Percentiles rank a stretch among this genome's conserved stretches.
Evolutionary conservation across 306 rosid species (phyloP).

Genomic region (Fagus sylvatica): DNA sequence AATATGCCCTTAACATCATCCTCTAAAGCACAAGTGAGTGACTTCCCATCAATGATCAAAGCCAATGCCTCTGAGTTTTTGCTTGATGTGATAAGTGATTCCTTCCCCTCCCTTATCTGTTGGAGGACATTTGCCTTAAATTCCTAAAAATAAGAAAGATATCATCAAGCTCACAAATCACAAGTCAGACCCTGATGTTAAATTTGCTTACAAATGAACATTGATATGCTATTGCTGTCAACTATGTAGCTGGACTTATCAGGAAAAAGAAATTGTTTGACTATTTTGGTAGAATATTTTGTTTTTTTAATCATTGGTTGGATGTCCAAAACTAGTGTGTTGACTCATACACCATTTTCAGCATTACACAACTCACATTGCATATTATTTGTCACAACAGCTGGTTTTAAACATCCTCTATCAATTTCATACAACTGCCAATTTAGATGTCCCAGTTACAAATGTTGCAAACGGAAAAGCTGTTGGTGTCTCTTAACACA

Average conservation of each 20-base stretch:
- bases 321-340: background rate
- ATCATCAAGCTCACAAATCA: constrained; percentile 23
- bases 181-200: background rate
- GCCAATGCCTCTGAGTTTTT: constrained; percentile 71
- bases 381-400: too few relatives aligned
- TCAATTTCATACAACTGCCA: too few relatives aligned
- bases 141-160: constrained; percentile 52
- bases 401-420: too few relatives aligned
- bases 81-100: constrained; percentile 35
- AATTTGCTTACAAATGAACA: background rate
- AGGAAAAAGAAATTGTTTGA: too few relatives aligned
- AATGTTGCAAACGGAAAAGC: too few relatives aligned
- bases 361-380: too few relatives aligned
- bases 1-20: constrained; percentile 76
- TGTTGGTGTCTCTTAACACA: too few relatives aligned
- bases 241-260: background rate
- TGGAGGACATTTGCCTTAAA: constrained; percentile 64
- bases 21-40: constrained; percentile 81
- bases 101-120: constrained; percentile 66
- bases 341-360: background rate
- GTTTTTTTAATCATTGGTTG: background rate
- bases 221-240: background rate
- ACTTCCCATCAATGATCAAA: constrained; percentile 94
- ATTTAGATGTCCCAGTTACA: too few relatives aligned
- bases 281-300: too few relatives aligned